Percentiles rank a stretch among this genome's conserved stretches.
Conservation (phyloP, 768 basidiomycete species). For the Xanthoconium stramineum region DNA sequence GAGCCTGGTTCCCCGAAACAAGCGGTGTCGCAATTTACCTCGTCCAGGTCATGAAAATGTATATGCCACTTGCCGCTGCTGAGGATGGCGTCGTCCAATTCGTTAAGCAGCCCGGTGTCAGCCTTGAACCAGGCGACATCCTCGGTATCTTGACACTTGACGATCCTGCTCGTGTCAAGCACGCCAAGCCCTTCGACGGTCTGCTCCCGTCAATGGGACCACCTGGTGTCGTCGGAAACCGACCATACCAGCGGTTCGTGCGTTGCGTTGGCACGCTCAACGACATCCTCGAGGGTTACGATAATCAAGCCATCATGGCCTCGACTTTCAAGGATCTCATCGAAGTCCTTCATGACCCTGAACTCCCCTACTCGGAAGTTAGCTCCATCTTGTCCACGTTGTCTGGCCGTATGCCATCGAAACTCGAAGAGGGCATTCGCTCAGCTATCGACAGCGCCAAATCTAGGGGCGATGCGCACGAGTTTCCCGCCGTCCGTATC, state of each 20-base stretch:
- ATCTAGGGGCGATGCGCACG: conserved; percentile 65
- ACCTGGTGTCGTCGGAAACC: conserved; percentile 82
- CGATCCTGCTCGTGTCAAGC: conserved; percentile 93
- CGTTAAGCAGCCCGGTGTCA: conserved; percentile 97
- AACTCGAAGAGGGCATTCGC: conserved; percentile 85
- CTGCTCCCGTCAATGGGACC: conserved; percentile 85
- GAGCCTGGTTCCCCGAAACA: conserved; percentile 18
- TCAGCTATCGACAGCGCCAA: conserved; percentile 73
- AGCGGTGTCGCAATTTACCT: neutral
- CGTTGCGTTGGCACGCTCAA: conserved; percentile 72
- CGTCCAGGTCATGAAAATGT: conserved; percentile 95
- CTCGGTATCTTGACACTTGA: conserved; percentile 96
- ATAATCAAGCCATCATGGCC: conserved; percentile 90
- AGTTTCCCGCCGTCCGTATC: conserved; percentile 88
- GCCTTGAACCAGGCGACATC: conserved; percentile 94
- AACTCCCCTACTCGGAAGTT: conserved; percentile 86
- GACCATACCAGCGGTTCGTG: conserved; percentile 82
- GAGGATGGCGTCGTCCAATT: conserved; percentile 94
- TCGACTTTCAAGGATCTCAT: conserved; percentile 85
- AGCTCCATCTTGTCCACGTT: conserved; percentile 81
- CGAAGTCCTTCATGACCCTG: conserved; percentile 74
- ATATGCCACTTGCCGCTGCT: conserved; percentile 93
- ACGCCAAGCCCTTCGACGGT: conserved; percentile 97
- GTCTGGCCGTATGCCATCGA: conserved; percentile 89
- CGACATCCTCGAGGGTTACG: conserved; percentile 94